Conservation (phyloP, 1,284 basidiomycete genomes). For the Melampsora americana region DNA sequence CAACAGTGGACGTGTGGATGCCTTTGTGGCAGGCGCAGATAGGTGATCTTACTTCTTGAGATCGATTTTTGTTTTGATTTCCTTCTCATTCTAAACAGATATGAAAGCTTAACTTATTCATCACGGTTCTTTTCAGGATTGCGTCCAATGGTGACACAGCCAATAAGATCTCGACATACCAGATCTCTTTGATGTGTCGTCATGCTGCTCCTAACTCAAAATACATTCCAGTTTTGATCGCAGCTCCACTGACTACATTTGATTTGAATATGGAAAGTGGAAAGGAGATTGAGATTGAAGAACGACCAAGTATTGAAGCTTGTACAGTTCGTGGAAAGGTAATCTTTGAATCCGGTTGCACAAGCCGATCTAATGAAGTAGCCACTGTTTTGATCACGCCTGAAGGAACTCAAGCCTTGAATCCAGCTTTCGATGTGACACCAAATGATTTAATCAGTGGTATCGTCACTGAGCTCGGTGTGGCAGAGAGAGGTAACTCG, state of each 20-base stretch:
- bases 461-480: slow-evolving; percentile 53
- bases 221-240: slow-evolving; percentile 76
- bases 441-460: slow-evolving; percentile 65
- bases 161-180: slow-evolving; percentile 63
- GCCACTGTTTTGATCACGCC: slow-evolving; percentile 70
- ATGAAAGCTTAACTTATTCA: background rate
- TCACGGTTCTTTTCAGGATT: slow-evolving; percentile 58
- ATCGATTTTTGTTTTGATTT: background rate
- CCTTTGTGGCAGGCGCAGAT: slow-evolving; percentile 41
- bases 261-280: slow-evolving; percentile 62
- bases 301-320: slow-evolving; percentile 77
- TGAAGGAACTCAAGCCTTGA: slow-evolving; percentile 65
- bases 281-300: slow-evolving; percentile 74
- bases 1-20: slow-evolving; percentile 28
- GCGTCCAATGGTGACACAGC: slow-evolving; percentile 87
- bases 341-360: slow-evolving; percentile 59
- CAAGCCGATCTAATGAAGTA: slow-evolving; percentile 62
- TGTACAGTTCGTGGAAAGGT: slow-evolving; percentile 75
- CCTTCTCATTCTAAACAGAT: no score
- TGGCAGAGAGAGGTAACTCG: slow-evolving; percentile 46
- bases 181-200: slow-evolving; percentile 32
- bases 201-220: slow-evolving; percentile 10
- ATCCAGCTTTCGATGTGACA: slow-evolving; percentile 90
- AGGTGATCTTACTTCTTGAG: background rate
- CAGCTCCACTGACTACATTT: slow-evolving; percentile 82